These are phyloP conservation scores for Geosmithia morbida DNA, from an alignment of 2,329 filamentous ascomycete species.

Conservation along the genomic window DNA sequence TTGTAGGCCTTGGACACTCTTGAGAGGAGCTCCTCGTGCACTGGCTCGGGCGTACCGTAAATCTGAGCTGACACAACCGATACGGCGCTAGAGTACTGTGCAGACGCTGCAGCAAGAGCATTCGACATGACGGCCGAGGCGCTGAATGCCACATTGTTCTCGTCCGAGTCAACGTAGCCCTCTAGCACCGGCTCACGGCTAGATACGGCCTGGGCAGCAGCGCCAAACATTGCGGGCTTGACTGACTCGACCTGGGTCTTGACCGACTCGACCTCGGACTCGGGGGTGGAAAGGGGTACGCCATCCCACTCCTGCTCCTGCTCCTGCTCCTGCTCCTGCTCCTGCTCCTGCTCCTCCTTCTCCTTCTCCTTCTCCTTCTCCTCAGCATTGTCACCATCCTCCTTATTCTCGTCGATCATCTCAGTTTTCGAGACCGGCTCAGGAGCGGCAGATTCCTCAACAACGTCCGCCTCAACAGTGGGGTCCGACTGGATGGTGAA, in stretches of 20 bases:
- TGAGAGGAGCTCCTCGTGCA: slow-evolving; percentile 53
- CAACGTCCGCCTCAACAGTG: slow-evolving; percentile 1
- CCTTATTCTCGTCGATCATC: background rate
- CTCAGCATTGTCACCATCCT: slow-evolving; percentile 10
- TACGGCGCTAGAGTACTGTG: slow-evolving; percentile 53
- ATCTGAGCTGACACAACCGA: slow-evolving; percentile 53
- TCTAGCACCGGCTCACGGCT: slow-evolving; percentile 33
- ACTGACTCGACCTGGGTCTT: slow-evolving; percentile 14
- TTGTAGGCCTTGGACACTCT: slow-evolving; percentile 58
- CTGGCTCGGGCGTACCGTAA: slow-evolving; percentile 53
- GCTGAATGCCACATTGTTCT: slow-evolving; percentile 23
- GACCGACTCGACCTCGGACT: slow-evolving; percentile 5
- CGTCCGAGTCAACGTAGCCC: slow-evolving; percentile 24
- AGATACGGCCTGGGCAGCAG: slow-evolving; percentile 33
- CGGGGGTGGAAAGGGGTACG: slow-evolving; percentile 4
- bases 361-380: slow-evolving; percentile 12
- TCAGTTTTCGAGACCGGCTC: slow-evolving; percentile 3
- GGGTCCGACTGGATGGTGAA: slow-evolving; percentile 4
- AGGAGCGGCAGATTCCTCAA: slow-evolving; percentile 5
- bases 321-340: too few species aligned
- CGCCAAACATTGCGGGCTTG: slow-evolving; percentile 34
- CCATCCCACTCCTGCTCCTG: too few species aligned
- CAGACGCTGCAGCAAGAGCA: slow-evolving; percentile 50
- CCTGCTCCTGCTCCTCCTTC: slow-evolving; percentile 10
- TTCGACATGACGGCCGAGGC: slow-evolving; percentile 46